These are phyloP conservation scores for Aspergillus floridensis DNA, from an alignment of 2,329 filamentous ascomycete genomes.

Conservation along the genomic window DNA sequence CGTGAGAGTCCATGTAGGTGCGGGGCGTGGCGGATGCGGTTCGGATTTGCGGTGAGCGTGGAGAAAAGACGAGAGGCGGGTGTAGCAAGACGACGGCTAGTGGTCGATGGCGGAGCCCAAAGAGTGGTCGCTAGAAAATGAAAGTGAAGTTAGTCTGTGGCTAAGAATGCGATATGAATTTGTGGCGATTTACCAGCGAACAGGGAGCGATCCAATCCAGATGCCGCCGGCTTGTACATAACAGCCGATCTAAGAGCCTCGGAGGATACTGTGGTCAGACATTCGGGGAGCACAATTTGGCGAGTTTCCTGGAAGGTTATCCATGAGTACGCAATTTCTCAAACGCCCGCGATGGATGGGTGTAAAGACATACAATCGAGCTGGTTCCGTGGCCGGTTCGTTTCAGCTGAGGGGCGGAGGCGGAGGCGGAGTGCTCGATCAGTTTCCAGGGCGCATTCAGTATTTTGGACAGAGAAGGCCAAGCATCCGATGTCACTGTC, in stretches of 20 bases:
- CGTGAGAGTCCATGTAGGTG: conserved; percentile 26
- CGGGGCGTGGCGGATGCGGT: conserved; percentile 22
- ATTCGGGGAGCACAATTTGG: conserved; percentile 25
- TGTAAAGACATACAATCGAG: conserved; percentile 21
- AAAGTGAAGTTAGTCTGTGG: background rate
- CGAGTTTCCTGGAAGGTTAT: conserved; percentile 8
- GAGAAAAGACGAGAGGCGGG: conserved; percentile 33
- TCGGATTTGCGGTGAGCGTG: conserved; percentile 30
- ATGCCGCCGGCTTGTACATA: conserved; percentile 18
- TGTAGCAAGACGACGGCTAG: conserved; percentile 14
- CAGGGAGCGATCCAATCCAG: conserved; percentile 18
- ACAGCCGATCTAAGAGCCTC: conserved; percentile 24
- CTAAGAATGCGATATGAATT: background rate
- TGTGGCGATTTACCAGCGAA: conserved; percentile 19
- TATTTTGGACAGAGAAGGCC: conserved; percentile 43
- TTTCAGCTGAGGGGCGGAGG: conserved; percentile 12
- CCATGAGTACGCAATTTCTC: conserved; percentile 6
- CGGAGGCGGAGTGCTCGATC: conserved; percentile 23
- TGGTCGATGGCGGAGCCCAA: conserved; percentile 20
- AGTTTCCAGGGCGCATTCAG: conserved; percentile 38
- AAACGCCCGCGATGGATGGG: background rate
- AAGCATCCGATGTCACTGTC: conserved; percentile 43
- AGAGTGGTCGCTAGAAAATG: conserved; percentile 16
- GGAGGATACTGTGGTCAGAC: conserved; percentile 25
- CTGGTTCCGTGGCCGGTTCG: conserved; percentile 17